phyloP scores from a whole-genome alignment of 768 basidiomycete genomes.

The Chalciporus piperatus region DNA sequence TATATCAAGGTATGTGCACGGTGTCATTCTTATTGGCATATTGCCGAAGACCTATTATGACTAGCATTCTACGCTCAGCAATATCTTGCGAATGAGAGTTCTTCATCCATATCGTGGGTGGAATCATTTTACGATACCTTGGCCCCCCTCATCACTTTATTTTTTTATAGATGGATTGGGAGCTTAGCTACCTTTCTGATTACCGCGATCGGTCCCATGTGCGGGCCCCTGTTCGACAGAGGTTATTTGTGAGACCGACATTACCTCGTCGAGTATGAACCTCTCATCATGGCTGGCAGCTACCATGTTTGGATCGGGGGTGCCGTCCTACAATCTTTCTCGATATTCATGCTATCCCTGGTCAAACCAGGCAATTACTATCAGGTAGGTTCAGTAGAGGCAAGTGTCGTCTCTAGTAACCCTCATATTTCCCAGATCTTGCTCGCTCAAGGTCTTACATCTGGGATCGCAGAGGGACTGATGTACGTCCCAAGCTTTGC shows the following conservation, averaged over 20 bases:
- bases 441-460: conserved; percentile 43
- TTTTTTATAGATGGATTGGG: conserved; percentile 26
- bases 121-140: neutral
- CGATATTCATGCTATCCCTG: conserved; percentile 39
- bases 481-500: conserved; percentile 44
- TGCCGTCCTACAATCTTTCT: conserved; percentile 25
- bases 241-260: conserved; percentile 26
- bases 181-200: conserved; percentile 18
- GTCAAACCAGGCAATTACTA: conserved; percentile 34
- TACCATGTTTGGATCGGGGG: conserved; percentile 21
- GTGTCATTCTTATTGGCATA: neutral
- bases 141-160: neutral
- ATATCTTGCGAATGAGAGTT: conserved; percentile 19
- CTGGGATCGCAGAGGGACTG: conserved; percentile 42
- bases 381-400: conserved; percentile 22
- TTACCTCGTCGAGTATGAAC: neutral
- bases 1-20: conserved; percentile 24
- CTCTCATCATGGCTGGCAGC: conserved; percentile 1
- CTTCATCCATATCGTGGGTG: conserved; percentile 25
- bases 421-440: conserved; percentile 31
- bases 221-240: conserved; percentile 24
- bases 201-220: conserved; percentile 19
- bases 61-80: conserved; percentile 23
- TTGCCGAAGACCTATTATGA: neutral
- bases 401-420: neutral